Evolutionary conservation across 768 basidiomycete species (phyloP).

Genomic region (Lactifluus piperatus): DNA sequence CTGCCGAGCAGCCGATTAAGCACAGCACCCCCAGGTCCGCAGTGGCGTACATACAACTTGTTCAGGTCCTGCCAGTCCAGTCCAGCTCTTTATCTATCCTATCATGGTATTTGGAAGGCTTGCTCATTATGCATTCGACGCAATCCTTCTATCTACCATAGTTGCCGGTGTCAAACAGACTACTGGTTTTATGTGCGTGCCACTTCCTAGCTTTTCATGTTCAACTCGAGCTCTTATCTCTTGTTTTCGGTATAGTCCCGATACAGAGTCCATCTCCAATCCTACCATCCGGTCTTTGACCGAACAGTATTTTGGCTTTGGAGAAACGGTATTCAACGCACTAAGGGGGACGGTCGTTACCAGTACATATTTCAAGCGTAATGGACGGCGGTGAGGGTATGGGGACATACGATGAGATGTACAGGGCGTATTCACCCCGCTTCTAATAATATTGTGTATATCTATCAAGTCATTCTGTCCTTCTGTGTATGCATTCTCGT

Average conservation of each 20-base stretch:
- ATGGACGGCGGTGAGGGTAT: slow-evolving; percentile 29
- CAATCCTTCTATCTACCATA: slow-evolving; percentile 78
- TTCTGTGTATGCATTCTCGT: neutral
- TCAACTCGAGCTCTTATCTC: slow-evolving; percentile 2
- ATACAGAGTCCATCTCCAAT: slow-evolving; percentile 65
- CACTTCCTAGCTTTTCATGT: slow-evolving; percentile 6
- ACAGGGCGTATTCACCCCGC: neutral
- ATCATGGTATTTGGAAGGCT: slow-evolving; percentile 56
- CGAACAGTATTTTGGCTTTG: slow-evolving; percentile 76
- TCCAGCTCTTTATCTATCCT: neutral
- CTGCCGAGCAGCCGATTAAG: too few species aligned
- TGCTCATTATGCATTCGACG: slow-evolving; percentile 77
- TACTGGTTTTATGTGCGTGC: slow-evolving; percentile 80
- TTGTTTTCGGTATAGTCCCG: slow-evolving; percentile 38
- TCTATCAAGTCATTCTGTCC: neutral
- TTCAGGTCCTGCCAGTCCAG: neutral
- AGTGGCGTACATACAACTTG: too few species aligned
- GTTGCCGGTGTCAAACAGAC: slow-evolving; percentile 86
- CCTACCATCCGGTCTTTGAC: slow-evolving; percentile 66
- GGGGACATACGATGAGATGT: neutral
- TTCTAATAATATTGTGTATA: neutral
- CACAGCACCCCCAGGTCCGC: too few species aligned
- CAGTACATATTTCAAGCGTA: slow-evolving; percentile 70
- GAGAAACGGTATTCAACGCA: slow-evolving; percentile 85
- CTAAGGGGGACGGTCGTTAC: slow-evolving; percentile 80